Evolutionary conservation across 192 early-diverging fungal species (phyloP), one percentile per base, ranked within the genome.

Genomic region (Haplosporangium gracile): DNA sequence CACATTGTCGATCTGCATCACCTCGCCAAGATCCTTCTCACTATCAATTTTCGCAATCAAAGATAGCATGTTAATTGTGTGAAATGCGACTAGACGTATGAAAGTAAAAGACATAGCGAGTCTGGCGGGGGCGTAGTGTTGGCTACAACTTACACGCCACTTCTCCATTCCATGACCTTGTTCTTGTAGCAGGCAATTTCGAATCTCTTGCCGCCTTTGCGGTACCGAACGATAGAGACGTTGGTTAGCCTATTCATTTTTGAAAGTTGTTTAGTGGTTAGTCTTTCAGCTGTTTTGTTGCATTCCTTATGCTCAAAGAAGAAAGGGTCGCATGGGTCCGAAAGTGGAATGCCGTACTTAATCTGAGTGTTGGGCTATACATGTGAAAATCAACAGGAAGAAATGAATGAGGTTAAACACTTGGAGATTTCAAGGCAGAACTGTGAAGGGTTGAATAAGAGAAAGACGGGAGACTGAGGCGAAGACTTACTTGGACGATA

Each of bases 171-270:
- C 76, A 96, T 89, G 43, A 98, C 98, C 88, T 99, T 99, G 92
- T 99, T 99, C 87, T 98, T 99, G 90, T 99, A 99, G 88, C 97
- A 98, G 16, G 99, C 99, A 53, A 99, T 93, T 86, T 99, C 99
- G 79, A 99, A 99, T 43, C 99, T 94, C 88, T 97, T 98, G 53
- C 99, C 99, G 40, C 97, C 98, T 89, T 98, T 99, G 81, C 96
- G 95, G 76, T 99, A 90, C 55, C 97, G 96, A 24, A 99, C 99
- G 49, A 99, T 88, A 11, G 98, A 98, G 68, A 99, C 98, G 85
- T 99, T 99, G 68, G 98, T 99, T 60, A 99, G 90, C 71, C 95
- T 95, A 80, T 79, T 55, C 20, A 32, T 60, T 71, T 43, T 29
- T 18, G 55, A 34, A 20, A 42, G 13, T 29, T 16, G 11, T 43